A percentile compares a stretch with the other conserved stretches of the same genome.
phyloP scores from a whole-genome alignment of 257 asterid species.

The Solanum stenotomum region DNA sequence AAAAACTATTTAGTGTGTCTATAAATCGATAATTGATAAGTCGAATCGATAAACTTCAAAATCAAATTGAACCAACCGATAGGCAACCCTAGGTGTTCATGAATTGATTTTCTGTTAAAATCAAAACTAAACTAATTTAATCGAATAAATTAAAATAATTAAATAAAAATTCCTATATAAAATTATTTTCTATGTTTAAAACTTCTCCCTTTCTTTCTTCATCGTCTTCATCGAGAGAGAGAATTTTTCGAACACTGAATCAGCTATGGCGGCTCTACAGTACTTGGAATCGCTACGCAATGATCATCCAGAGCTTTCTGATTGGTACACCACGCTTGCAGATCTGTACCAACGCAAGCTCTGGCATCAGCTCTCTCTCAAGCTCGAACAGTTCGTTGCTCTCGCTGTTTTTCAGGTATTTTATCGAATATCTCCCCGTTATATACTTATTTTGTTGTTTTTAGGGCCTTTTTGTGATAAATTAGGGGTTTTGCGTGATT shows the following conservation, averaged over 20 bases:
- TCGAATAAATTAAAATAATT: too few relatives aligned
- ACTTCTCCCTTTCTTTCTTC: not conserved
- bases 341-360: constrained; percentile 98
- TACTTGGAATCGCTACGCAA: constrained; percentile 59
- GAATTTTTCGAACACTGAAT: not conserved
- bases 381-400: constrained; percentile 94
- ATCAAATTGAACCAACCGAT: not conserved
- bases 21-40: not conserved
- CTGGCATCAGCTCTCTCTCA: constrained; percentile 93
- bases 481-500: not conserved
- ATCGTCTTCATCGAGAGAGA: not conserved
- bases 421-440: not conserved
- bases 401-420: constrained; percentile 81
- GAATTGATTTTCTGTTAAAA: not conserved
- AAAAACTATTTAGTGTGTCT: not conserved
- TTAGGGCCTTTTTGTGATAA: not conserved
- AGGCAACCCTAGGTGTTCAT: not conserved
- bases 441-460: not conserved
- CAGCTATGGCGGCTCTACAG: constrained; percentile 76
- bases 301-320: constrained; percentile 83
- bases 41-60: not conserved
- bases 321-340: constrained; percentile 74
- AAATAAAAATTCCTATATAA: not conserved
- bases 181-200: not conserved
- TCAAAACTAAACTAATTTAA: too few relatives aligned